A percentile compares a stretch with the other conserved stretches of the same genome.
These are phyloP conservation scores for Quercus alba DNA, from an alignment of 306 rosid species.

Conservation along the genomic window DNA sequence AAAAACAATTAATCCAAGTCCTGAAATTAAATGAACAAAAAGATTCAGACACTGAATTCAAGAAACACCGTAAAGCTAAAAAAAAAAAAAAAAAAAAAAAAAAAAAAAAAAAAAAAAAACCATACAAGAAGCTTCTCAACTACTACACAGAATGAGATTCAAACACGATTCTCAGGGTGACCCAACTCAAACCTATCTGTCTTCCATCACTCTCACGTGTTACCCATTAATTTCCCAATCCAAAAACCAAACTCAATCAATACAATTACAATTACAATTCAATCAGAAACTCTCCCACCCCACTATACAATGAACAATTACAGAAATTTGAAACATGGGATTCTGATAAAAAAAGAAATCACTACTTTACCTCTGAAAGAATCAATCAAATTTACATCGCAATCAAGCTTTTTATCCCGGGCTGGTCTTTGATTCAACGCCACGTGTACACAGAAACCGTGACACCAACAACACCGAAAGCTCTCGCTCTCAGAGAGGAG, in stretches of 20 bases:
- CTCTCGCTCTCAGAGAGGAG: slow-evolving; percentile 11
- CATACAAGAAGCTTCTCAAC: slow-evolving; percentile 19
- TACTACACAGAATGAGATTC: slow-evolving; percentile 14
- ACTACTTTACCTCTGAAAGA: slow-evolving; percentile 13
- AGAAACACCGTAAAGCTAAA: slow-evolving; percentile 22
- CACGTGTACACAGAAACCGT: slow-evolving; percentile 36
- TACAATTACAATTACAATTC: neutral
- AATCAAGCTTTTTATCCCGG: slow-evolving; percentile 6
- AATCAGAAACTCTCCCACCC: slow-evolving; percentile 26
- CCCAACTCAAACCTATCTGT: slow-evolving; percentile 32
- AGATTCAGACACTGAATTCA: slow-evolving; percentile 12
- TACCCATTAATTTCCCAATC: slow-evolving; percentile 23
- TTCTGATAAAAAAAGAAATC: slow-evolving; percentile 15
- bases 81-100: neutral
- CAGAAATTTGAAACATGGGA: slow-evolving; percentile 18
- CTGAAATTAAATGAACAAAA: slow-evolving; percentile 10
- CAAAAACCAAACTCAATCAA: slow-evolving; percentile 25
- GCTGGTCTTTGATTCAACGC: slow-evolving; percentile 3
- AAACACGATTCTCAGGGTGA: slow-evolving; percentile 19
- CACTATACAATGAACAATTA: neutral
- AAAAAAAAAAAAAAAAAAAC: neutral
- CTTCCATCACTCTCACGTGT: slow-evolving; percentile 24
- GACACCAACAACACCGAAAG: slow-evolving; percentile 6
- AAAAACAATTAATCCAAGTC: slow-evolving; percentile 13
- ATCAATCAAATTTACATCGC: slow-evolving; percentile 11